A percentile compares a stretch with the other conserved stretches of the same genome.
These are phyloP conservation scores for Gnaphalium uliginosum DNA, from an alignment of 129 eudicot species.

Conservation along the genomic window DNA sequence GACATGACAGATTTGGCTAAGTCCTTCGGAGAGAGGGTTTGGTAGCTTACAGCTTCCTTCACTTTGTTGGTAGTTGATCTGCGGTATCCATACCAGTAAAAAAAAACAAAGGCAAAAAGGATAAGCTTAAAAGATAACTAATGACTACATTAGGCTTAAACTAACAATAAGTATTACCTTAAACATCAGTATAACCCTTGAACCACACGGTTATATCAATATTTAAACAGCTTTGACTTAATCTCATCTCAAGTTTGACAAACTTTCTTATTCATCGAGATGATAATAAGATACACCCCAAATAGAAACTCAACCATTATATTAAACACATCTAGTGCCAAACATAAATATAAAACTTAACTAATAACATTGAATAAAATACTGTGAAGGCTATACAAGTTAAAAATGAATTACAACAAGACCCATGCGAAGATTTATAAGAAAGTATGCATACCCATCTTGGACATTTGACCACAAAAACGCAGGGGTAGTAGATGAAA, in stretches of 20 bases:
- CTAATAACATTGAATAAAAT: not conserved
- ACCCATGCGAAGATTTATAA: not conserved
- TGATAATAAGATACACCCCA: too few relatives aligned
- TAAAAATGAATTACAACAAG: not conserved
- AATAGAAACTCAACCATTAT: too few relatives aligned
- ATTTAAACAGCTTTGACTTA: not conserved
- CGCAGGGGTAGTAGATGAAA: slow-evolving; percentile 62
- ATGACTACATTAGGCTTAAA: not conserved
- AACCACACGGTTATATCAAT: not conserved
- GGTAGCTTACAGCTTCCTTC: slow-evolving; percentile 71
- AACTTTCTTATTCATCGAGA: not conserved
- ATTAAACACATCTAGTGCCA: not conserved
- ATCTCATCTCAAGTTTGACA: not conserved
- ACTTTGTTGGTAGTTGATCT: slow-evolving; percentile 39
- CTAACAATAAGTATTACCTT: not conserved
- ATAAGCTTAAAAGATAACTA: not conserved
- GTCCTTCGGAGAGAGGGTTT: slow-evolving; percentile 69
- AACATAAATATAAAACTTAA: not conserved
- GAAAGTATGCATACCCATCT: slow-evolving; percentile 44
- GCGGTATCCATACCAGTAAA: slow-evolving; percentile 18
- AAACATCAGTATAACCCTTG: slow-evolving; percentile 11
- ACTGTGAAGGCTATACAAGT: not conserved
- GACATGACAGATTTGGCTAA: slow-evolving; percentile 79
- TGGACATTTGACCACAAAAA: slow-evolving; percentile 70
- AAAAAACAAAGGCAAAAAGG: not conserved